Evolutionary conservation across 2,329 filamentous ascomycete species (phyloP), one percentile per base, ranked within the genome.

Genomic region (Beauveria rudraprayagi): DNA sequence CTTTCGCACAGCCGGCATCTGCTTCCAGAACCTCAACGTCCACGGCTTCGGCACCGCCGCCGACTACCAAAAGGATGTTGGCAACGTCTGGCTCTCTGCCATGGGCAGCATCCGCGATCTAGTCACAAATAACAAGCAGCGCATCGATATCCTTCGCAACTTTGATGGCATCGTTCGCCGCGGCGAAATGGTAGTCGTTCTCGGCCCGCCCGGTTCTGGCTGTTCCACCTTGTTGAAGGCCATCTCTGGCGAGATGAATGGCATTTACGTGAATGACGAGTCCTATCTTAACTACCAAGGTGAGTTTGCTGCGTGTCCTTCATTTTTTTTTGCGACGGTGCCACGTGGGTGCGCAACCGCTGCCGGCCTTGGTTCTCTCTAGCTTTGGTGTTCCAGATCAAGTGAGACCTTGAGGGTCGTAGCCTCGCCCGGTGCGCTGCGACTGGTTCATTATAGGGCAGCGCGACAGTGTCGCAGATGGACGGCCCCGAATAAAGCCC

Each of bases 201-300:
- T 91, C 11, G 87, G 87, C 3, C 86, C 86, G 53, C 87, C 87
- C 10, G 82, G 82, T 17, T 78, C 80, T 8, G 88, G 88, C 50
- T 95, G 91, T 70, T 90, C 88, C 14, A 94, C 91, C 1, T 86
- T 93, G 66, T 77, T 94, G 59, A 93, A 93, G 75, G 89, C 89
- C 0, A 83, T 94, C 63, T 83, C 89, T 2, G 90, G 90, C 60
- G 89, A 93, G 74, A 90, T 87, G 1, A 86, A 90, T 65, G 90
- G 91, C 37, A 86, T 93, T 63, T 83, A 82, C 66, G 77, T 93
- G 11, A 87, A 90, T 55, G 75, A 86, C 5, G 75, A 79, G 30
- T 86, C 88, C 0, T 83, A 89, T 63, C 83, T 94, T 67, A 92
- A 94, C 75, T 94, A 93, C 70, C 87, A 92, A 70, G 87, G 84